Base-by-base conservation (phyloP, 257 asterid species). In the Hygrophila difformis region DNA sequence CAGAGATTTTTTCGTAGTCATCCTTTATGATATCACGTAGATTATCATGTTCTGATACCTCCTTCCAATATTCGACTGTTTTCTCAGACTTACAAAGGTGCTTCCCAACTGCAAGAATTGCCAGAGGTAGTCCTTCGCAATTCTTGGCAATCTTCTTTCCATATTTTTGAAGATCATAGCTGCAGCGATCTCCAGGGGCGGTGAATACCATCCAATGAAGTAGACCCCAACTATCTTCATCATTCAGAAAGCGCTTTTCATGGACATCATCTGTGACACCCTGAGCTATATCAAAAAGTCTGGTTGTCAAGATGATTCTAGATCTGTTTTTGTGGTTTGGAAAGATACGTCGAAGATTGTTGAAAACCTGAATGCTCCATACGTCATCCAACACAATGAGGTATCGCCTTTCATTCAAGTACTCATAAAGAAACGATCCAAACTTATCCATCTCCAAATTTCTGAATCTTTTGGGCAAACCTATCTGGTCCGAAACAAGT, bases 371-470 rank as follows among this genome's bases (percentile, higher is more conserved):
- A 61, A 12, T 13, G 3, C 31, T 21, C 17, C 47, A 36, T 1
- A 52, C n/a, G 45, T 45, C 66, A 46, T 60, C 60, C 33, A 59
- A 23, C 14, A 59, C 53, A 12, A 51, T 24, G 2, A 59, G 42
- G 36, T 41, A 59, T 7, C 21, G 42, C 36, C 17, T 46, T 4
- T 6, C 12, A 0, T 40, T 3, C 36, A 56, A 56, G 23, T 0
- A 6, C 3, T 12, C 0, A 12, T 6, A 2, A 1, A 56, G 38
- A 23, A 0, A 0, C 1, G 15, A 9, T 33, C 10, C 12, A 2
- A 33, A 33, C 6, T 33, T 3, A 9, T 33, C 37, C 0, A 5
- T 10, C 12, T 9, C 16, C 31, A 12, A 45, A 36, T 21, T 36
- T 9, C 6, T 8, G 8, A 3, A 8, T 26, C 7, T 26, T 3